Conservation (phyloP, 2,329 filamentous ascomycete species). For the Emmonsiellopsis sp. region DNA sequence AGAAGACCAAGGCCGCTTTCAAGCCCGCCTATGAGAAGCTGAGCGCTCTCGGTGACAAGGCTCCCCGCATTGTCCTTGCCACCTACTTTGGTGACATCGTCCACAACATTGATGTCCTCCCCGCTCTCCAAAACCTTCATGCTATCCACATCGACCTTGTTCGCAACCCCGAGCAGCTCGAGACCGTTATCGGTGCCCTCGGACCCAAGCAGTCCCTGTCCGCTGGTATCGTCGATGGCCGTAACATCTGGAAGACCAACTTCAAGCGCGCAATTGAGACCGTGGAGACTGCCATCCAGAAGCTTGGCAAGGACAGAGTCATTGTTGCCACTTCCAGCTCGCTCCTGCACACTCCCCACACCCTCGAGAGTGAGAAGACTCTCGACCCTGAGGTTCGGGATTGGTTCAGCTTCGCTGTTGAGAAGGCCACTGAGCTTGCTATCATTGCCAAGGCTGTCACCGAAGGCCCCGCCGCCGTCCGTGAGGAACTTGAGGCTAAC, state of each 20-base stretch:
- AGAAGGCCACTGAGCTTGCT: constrained; percentile 88
- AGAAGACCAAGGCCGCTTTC: constrained; percentile 92
- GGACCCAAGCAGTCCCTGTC: constrained; percentile 86
- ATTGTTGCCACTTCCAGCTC: constrained; percentile 95
- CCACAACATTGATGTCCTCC: constrained; percentile 91
- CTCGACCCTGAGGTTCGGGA: constrained; percentile 85
- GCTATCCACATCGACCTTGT: constrained; percentile 93
- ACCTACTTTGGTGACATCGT: constrained; percentile 99
- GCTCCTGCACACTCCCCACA: constrained; percentile 97
- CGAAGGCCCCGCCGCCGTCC: constrained; percentile 77
- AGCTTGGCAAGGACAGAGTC: constrained; percentile 95
- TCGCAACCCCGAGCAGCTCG: constrained; percentile 95
- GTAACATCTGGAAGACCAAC: constrained; percentile 99
- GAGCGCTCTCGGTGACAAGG: constrained; percentile 57
- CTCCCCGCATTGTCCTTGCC: constrained; percentile 80
- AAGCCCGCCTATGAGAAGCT: constrained; percentile 95
- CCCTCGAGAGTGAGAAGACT: constrained; percentile 96
- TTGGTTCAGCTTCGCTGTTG: constrained; percentile 96
- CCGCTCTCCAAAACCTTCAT: constrained; percentile 62
- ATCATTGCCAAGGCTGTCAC: constrained; percentile 95
- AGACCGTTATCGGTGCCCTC: constrained; percentile 71
- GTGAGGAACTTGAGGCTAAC: constrained; percentile 88
- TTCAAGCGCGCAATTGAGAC: constrained; percentile 88
- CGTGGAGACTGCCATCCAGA: constrained; percentile 82
- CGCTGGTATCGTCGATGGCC: constrained; percentile 91